Percentiles rank a stretch among this genome's conserved stretches.
phyloP scores from a whole-genome alignment of 768 basidiomycete genomes.

The Cystobasidium ongulense region DNA sequence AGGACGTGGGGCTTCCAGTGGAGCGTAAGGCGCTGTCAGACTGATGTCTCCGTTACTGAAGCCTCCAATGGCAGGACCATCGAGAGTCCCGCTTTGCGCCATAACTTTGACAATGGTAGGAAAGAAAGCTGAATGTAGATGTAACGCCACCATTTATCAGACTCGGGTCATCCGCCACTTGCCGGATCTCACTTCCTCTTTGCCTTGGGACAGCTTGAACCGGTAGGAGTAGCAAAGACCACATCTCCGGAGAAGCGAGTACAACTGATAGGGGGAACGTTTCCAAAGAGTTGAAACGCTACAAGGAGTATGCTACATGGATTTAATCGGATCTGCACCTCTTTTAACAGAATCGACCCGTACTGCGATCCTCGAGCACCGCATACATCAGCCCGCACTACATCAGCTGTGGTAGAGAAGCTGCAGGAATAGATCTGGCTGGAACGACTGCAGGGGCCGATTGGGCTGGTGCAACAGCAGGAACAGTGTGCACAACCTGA shows the following conservation, averaged over 20 bases:
- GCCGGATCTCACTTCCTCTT: background rate
- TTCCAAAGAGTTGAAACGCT: too few species aligned
- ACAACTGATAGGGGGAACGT: too few species aligned
- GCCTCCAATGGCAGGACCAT: constrained; percentile 14
- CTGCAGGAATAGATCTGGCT: background rate
- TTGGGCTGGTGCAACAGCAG: background rate
- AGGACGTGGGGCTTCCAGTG: background rate
- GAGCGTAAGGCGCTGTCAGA: background rate
- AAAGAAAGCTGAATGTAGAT: background rate
- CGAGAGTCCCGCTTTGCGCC: background rate
- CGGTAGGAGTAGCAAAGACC: too few species aligned
- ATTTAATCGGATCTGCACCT: too few species aligned
- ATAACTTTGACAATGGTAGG: background rate
- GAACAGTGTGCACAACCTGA: background rate
- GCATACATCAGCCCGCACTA: background rate
- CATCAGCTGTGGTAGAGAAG: background rate
- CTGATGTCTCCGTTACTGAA: constrained; percentile 24
- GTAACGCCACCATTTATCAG: background rate
- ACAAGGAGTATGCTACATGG: too few species aligned
- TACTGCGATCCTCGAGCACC: background rate
- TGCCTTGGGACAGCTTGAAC: too few species aligned
- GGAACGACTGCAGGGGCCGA: background rate
- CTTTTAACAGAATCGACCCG: too few species aligned
- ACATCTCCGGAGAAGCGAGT: too few species aligned
- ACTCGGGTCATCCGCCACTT: background rate